These are phyloP conservation scores for Coemansia furcata DNA, from an alignment of 192 early-diverging fungal species.

Conservation along the genomic window DNA sequence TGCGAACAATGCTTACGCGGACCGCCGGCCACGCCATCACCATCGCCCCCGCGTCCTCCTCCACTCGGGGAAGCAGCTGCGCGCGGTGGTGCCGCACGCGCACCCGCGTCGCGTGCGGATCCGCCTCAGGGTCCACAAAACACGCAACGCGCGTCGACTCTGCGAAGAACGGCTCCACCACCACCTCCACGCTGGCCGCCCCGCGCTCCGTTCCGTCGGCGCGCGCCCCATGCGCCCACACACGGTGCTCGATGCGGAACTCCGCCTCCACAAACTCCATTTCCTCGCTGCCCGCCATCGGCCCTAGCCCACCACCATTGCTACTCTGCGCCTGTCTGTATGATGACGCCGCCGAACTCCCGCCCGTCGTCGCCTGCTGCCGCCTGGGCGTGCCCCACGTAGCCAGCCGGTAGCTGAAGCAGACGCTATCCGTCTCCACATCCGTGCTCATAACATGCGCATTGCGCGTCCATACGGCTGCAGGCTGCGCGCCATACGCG, in stretches of 20 bases:
- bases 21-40: conserved; percentile 39
- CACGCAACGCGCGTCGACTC: conserved; percentile 26
- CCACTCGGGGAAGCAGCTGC: conserved; percentile 22
- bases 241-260: conserved; percentile 45
- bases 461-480: conserved; percentile 42
- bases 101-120: conserved; percentile 46
- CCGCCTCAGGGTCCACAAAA: conserved; percentile 47
- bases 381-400: conserved; percentile 9
- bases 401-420: conserved; percentile 22
- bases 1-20: conserved; percentile 11
- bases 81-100: conserved; percentile 38
- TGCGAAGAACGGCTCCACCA: conserved; percentile 25
- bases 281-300: background rate
- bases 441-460: conserved; percentile 12
- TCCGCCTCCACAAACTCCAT: conserved; percentile 26
- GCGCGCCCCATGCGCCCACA: conserved; percentile 26
- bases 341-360: conserved; percentile 15
- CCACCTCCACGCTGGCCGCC: conserved; percentile 11
- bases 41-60: conserved; percentile 8
- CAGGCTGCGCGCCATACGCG: conserved; percentile 25
- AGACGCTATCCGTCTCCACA: background rate
- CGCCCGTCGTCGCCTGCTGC: background rate
- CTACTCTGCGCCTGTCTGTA: background rate
- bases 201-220: conserved; percentile 4
- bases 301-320: background rate